Evolutionary conservation across 805 yeast genomes (phyloP).

Genomic region (Wickerhamiella qilinensis): DNA sequence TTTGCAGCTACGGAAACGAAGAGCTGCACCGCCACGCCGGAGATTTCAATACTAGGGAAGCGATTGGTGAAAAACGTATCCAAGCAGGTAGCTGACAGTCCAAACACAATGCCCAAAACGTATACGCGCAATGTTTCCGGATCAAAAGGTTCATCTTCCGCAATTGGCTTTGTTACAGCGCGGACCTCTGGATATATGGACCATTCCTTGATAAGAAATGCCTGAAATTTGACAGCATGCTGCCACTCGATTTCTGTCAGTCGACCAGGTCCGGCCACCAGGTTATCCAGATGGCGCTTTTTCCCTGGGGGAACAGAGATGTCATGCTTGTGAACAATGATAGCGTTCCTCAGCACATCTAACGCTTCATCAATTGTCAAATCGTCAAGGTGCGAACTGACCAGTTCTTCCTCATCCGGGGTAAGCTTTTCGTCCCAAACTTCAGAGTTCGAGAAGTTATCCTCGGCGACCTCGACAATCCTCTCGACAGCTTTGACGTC

Average conservation of each 20-base stretch:
- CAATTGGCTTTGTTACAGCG: slow-evolving; percentile 36
- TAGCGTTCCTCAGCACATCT: slow-evolving; percentile 25
- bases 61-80: slow-evolving; percentile 38
- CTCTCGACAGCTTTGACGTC: too few species aligned
- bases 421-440: background rate
- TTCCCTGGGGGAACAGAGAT: slow-evolving; percentile 29
- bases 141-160: slow-evolving; percentile 27
- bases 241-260: slow-evolving; percentile 10
- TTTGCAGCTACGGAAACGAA: slow-evolving; percentile 46
- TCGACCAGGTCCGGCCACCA: slow-evolving; percentile 11
- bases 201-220: slow-evolving; percentile 26
- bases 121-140: slow-evolving; percentile 37
- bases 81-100: slow-evolving; percentile 39
- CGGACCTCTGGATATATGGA: slow-evolving; percentile 49
- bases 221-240: slow-evolving; percentile 23
- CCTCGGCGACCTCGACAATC: too few species aligned
- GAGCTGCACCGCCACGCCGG: slow-evolving; percentile 39
- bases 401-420: background rate
- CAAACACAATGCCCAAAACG: slow-evolving; percentile 35
- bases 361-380: slow-evolving; percentile 24
- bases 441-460: too few species aligned
- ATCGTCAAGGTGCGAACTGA: slow-evolving; percentile 13
- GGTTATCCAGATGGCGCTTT: slow-evolving; percentile 21
- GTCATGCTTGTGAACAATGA: slow-evolving; percentile 31
- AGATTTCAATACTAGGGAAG: slow-evolving; percentile 35